A percentile compares a stretch with the other conserved stretches of the same genome.
These are phyloP conservation scores for Zygosaccharomyces gambellarensis DNA, from an alignment of 805 yeast genomes.

Conservation along the genomic window DNA sequence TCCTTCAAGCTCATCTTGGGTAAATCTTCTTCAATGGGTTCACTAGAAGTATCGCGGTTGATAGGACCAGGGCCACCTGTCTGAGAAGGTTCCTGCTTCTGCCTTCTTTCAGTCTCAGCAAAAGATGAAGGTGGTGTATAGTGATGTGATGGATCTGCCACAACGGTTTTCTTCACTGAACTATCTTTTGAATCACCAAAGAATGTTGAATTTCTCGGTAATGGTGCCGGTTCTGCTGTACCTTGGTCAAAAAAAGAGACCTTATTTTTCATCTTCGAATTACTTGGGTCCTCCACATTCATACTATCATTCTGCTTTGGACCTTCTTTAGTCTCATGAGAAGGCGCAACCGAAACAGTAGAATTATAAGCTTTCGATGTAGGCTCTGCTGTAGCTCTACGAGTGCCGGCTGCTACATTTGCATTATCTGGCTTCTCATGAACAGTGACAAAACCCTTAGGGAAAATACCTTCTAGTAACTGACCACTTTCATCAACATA, in stretches of 20 bases:
- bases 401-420: neutral
- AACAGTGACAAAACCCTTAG: conserved; percentile 68
- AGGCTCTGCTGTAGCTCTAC: neutral
- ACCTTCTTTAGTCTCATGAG: neutral
- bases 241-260: conserved; percentile 47
- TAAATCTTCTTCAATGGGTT: conserved; percentile 45
- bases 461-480: conserved; percentile 70
- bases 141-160: conserved; percentile 53
- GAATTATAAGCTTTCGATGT: neutral
- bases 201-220: conserved; percentile 43
- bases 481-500: conserved; percentile 43
- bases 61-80: conserved; percentile 24
- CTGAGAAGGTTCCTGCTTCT: conserved; percentile 4
- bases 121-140: conserved; percentile 43
- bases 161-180: conserved; percentile 52
- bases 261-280: conserved; percentile 38
- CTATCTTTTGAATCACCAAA: conserved; percentile 9
- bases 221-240: conserved; percentile 43
- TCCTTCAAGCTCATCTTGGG: conserved; percentile 83
- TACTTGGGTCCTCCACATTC: conserved; percentile 17
- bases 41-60: conserved; percentile 10
- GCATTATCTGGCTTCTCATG: neutral
- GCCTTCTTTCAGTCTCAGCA: conserved; percentile 11
- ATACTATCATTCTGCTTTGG: conserved; percentile 6
- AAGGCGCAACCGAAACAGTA: neutral